Evolutionary conservation across 1,139 yeast species (phyloP), one percentile per base, ranked within the genome.

Genomic region (Blastobotrys raffinosifermentans): DNA sequence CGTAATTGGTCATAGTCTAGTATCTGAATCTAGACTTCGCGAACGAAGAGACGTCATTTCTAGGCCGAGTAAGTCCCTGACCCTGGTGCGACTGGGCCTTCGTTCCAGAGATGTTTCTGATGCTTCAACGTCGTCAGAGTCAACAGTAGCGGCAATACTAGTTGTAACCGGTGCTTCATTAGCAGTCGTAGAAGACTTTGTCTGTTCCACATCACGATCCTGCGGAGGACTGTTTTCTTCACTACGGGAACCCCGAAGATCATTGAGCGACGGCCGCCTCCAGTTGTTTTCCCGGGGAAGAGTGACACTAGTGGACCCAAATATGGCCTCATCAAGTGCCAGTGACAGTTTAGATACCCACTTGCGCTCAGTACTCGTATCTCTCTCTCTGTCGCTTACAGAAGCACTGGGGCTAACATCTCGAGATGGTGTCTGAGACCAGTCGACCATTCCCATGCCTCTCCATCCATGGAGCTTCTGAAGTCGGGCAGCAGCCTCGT

Each of bases 381-480:
- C 38, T 32, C 6, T 38, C 21, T 10, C 34, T 34, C 13, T 37
- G 37, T 21, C 32, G 4, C n/a, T 19, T 14, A 10, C 41, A 32
- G n/a, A n/a, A 29, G 37, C 20, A 19, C 31, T 27, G 21, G n/a
- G n/a, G n/a, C n/a, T n/a, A n/a, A n/a, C n/a, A n/a, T n/a, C n/a
- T n/a, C n/a, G n/a, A n/a, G n/a, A n/a, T n/a, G n/a, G n/a, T n/a
- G n/a, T n/a, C n/a, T n/a, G n/a, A n/a, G n/a, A n/a, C n/a, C n/a
- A n/a, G n/a, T n/a, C n/a, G n/a, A n/a, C n/a, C n/a, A n/a, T n/a
- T n/a, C n/a, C n/a, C n/a, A n/a, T n/a, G 2, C 58, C 59, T 20
- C 60, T 35, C 60, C 60, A 56, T 6, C 60, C 60, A 32, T 56
- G 60, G 16, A 54, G 45, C 19, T 50, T 46, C 22, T 51, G 48